These are phyloP conservation scores for Talaromyces sp. DNA, from an alignment of 2,329 filamentous ascomycete species.

Conservation along the genomic window DNA sequence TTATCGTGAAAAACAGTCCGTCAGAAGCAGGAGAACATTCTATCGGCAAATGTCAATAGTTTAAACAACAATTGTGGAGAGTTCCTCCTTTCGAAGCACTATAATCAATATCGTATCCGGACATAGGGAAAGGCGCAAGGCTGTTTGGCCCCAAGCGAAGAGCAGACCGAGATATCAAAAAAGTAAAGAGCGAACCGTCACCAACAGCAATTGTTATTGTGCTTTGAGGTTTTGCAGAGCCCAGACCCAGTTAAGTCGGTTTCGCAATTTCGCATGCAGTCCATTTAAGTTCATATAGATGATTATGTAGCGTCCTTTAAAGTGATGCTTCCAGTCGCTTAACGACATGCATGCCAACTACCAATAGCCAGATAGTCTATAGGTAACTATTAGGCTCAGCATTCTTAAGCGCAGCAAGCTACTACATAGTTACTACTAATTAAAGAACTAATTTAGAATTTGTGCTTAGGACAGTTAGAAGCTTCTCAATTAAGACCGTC, in stretches of 20 bases:
- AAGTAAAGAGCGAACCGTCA: not conserved
- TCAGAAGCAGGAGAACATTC: not conserved
- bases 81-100: not conserved
- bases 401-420: not conserved
- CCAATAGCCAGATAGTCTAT: constrained; percentile 5
- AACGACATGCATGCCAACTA: constrained; percentile 9
- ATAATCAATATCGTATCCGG: no score
- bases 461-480: not conserved
- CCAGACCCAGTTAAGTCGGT: not conserved
- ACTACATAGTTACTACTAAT: not conserved
- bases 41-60: not conserved
- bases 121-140: not conserved
- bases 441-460: not conserved
- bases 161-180: not conserved
- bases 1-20: not conserved
- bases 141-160: not conserved
- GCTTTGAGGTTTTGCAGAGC: not conserved
- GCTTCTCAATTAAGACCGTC: no score
- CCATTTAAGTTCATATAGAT: not conserved
- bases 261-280: not conserved
- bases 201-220: not conserved
- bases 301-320: not conserved
- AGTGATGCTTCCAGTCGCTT: constrained; percentile 16
- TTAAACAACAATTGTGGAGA: not conserved
- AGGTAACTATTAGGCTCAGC: not conserved